These are phyloP conservation scores for Apiotrichum sp. DNA, from an alignment of 1,284 basidiomycete genomes.

Conservation along the genomic window DNA sequence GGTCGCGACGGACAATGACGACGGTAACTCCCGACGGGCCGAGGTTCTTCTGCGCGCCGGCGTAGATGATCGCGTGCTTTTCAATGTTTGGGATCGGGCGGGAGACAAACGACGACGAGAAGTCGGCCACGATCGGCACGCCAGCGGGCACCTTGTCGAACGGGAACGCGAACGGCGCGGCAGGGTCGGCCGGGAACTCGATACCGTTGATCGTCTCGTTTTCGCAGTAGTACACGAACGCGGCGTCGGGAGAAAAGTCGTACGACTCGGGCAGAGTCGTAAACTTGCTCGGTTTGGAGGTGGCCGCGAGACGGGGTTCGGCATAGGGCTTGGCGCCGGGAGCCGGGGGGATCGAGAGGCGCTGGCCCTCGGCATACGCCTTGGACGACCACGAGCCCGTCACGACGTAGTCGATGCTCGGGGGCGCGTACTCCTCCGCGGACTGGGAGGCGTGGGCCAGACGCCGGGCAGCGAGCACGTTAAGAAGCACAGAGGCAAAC, in stretches of 20 bases:
- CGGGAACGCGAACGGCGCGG: slow-evolving; percentile 83
- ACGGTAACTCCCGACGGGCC: slow-evolving; percentile 92
- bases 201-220: slow-evolving; percentile 98
- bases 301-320: slow-evolving; percentile 63
- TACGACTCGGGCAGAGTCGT: slow-evolving; percentile 74
- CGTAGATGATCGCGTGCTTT: slow-evolving; percentile 89
- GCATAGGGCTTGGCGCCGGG: slow-evolving; percentile 45
- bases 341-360: slow-evolving; percentile 52
- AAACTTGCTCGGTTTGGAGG: slow-evolving; percentile 64
- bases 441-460: slow-evolving; percentile 55
- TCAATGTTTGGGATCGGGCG: slow-evolving; percentile 82
- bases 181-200: slow-evolving; percentile 66
- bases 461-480: slow-evolving; percentile 59
- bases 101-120: slow-evolving; percentile 95
- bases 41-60: slow-evolving; percentile 98
- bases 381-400: slow-evolving; percentile 89
- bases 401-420: slow-evolving; percentile 72
- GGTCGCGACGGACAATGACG: slow-evolving; percentile 85
- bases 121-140: slow-evolving; percentile 86
- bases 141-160: slow-evolving; percentile 62
- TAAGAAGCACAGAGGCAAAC: slow-evolving; percentile 82
- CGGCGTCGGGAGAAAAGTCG: slow-evolving; percentile 68
- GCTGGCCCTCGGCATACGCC: slow-evolving; percentile 70
- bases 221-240: slow-evolving; percentile 96
- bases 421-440: slow-evolving; percentile 34